Evolutionary conservation across 2,329 filamentous ascomycete genomes (phyloP).

Genomic region (Capronia coronata): DNA sequence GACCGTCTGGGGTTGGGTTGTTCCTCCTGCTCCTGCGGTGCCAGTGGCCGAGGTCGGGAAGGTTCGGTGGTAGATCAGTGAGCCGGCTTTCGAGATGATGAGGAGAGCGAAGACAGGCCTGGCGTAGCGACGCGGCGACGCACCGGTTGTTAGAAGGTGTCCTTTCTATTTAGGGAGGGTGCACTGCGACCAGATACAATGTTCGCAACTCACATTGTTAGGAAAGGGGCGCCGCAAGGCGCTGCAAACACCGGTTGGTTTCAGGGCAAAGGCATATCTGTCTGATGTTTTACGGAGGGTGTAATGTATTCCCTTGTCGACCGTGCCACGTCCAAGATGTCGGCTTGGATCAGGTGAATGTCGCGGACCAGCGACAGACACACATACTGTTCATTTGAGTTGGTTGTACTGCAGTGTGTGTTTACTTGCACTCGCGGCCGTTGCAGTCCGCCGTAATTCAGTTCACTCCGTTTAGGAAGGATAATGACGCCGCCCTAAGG

Average conservation of each 20-base stretch:
- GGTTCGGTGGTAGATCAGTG: conserved; percentile 90
- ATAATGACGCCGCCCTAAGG: background rate
- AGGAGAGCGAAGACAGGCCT: conserved; percentile 95
- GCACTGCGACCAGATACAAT: no score
- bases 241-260: background rate
- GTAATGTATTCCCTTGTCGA: no score
- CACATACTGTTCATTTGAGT: no score
- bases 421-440: no score
- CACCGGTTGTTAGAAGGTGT: background rate
- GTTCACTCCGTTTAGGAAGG: background rate
- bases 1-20: conserved; percentile 36
- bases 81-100: conserved; percentile 97
- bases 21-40: conserved; percentile 52
- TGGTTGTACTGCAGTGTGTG: no score
- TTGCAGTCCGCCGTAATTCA: no score
- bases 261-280: background rate
- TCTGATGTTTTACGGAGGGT: no score
- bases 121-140: no score
- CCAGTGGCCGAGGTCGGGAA: conserved; percentile 46
- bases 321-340: no score
- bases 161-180: background rate
- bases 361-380: no score
- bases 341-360: no score
- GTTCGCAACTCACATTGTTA: background rate
- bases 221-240: background rate